These are phyloP conservation scores for Gynochthodes officinalis DNA, from an alignment of 257 asterid species.

Conservation along the genomic window DNA sequence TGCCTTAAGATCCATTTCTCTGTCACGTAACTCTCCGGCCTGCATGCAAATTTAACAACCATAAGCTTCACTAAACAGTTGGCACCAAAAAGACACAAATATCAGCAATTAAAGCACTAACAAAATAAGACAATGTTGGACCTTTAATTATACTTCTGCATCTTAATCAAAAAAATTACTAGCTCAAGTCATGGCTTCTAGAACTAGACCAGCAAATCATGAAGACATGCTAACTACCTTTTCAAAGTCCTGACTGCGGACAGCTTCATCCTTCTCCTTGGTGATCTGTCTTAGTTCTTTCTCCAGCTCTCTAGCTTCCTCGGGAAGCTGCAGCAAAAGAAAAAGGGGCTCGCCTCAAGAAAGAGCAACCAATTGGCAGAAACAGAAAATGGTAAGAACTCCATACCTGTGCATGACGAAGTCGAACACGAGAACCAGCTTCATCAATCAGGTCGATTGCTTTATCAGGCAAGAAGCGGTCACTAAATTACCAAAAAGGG, in stretches of 20 bases:
- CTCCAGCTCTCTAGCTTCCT: constrained; percentile 98
- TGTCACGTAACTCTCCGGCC: constrained; percentile 97
- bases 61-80: neutral
- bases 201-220: neutral
- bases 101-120: neutral
- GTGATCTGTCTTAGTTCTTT: constrained; percentile 95
- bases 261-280: constrained; percentile 95
- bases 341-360: constrained; percentile 13
- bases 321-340: constrained; percentile 68
- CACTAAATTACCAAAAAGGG: constrained; percentile 49
- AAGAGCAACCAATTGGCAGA: neutral
- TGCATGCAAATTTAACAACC: constrained; percentile 21
- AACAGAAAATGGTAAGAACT: constrained; percentile 9
- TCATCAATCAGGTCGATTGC: constrained; percentile 98
- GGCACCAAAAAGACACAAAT: neutral
- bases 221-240: neutral
- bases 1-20: constrained; percentile 94
- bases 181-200: neutral
- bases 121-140: neutral
- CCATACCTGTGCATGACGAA: constrained; percentile 93
- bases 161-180: neutral
- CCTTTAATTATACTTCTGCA: neutral
- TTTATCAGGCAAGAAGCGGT: constrained; percentile 96
- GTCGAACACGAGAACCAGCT: constrained; percentile 98
- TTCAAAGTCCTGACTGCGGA: constrained; percentile 78